These are phyloP conservation scores for Lachancea fermentati DNA, from an alignment of 805 yeast genomes.

Conservation along the genomic window DNA sequence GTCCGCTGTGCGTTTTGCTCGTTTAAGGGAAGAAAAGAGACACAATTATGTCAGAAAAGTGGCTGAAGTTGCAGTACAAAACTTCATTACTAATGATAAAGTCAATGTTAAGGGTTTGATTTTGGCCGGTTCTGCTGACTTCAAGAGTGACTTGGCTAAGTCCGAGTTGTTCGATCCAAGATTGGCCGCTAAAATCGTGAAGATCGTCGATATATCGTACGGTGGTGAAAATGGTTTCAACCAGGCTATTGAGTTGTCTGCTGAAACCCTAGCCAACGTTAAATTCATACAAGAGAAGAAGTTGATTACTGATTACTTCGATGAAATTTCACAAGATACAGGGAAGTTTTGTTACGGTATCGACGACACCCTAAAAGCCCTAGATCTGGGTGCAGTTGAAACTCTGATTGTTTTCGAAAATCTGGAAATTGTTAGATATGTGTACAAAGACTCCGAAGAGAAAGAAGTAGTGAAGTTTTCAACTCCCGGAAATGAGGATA, in stretches of 20 bases:
- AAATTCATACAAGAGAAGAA: constrained; percentile 98
- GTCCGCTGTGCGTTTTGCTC: constrained; percentile 97
- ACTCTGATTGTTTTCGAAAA: constrained; percentile 89
- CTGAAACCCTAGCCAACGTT: constrained; percentile 94
- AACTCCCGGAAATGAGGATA: constrained; percentile 66
- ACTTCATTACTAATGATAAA: constrained; percentile 91
- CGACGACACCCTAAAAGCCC: constrained; percentile 92
- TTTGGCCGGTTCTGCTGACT: constrained; percentile 98
- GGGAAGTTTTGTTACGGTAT: constrained; percentile 98
- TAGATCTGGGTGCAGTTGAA: constrained; percentile 95
- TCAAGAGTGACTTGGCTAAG: constrained; percentile 88
- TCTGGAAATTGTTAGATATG: constrained; percentile 77
- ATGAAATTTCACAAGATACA: constrained; percentile 94
- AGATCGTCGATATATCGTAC: constrained; percentile 93
- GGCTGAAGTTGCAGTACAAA: constrained; percentile 96
- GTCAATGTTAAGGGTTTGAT: constrained; percentile 91
- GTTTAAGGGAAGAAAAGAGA: constrained; percentile 98
- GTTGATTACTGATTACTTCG: constrained; percentile 84
- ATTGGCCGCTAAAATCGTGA: constrained; percentile 78
- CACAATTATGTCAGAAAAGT: constrained; percentile 98
- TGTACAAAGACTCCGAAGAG: constrained; percentile 79
- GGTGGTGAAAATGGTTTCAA: constrained; percentile 99
- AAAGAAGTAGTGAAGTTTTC: constrained; percentile 67
- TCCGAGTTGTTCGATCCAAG: constrained; percentile 92
- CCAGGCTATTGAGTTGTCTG: constrained; percentile 97